Conservation (phyloP, 257 asterid genomes). For the Fraxinus excelsior region DNA sequence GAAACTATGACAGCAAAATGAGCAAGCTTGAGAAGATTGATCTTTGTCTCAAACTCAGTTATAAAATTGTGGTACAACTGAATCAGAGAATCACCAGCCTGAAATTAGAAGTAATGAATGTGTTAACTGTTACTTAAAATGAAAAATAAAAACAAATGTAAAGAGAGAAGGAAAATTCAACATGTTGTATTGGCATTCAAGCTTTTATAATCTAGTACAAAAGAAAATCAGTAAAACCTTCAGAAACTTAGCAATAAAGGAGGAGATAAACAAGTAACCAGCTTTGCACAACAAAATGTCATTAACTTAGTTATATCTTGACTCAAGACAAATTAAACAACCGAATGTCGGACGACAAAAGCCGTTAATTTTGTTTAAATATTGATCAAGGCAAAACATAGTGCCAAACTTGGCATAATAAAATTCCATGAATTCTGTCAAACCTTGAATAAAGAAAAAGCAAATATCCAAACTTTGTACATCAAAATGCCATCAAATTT, state of each 20-base stretch:
- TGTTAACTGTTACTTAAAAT: not conserved
- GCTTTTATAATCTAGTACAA: not conserved
- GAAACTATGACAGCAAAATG: constrained; percentile 92
- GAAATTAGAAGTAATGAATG: constrained; percentile 17
- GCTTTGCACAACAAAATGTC: not conserved
- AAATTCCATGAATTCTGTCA: not conserved
- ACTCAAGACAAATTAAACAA: not conserved
- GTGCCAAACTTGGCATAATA: not conserved
- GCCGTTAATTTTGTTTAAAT: not conserved
- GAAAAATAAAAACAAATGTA: not conserved
- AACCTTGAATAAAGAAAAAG: not conserved
- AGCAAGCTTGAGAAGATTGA: constrained; percentile 96
- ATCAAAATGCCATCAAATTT: not conserved
- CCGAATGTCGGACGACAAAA: not conserved
- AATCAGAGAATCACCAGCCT: constrained; percentile 93
- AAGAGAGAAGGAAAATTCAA: not conserved
- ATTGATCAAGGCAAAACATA: not conserved
- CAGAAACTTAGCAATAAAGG: not conserved
- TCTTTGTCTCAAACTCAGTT: constrained; percentile 93
- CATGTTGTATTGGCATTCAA: not conserved
- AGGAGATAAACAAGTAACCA: not conserved
- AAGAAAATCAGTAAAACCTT: not conserved
- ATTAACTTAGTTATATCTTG: not conserved
- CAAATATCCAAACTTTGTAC: not conserved
- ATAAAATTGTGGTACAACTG: constrained; percentile 92